Base-by-base conservation (phyloP, 1,284 basidiomycete species). In the Coriolopsis trogii region DNA sequence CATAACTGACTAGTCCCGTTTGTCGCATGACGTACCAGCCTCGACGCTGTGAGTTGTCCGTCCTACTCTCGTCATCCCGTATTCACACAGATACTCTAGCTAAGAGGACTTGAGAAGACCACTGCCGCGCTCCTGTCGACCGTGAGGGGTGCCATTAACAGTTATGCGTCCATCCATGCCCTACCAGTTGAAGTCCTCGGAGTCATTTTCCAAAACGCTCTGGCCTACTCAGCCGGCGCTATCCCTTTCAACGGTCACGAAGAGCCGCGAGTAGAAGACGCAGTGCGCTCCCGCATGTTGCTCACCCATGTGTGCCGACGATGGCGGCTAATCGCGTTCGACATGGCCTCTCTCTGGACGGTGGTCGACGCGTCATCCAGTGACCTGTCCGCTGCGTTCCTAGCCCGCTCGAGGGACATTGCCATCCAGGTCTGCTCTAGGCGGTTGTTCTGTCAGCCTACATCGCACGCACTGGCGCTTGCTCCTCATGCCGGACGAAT, bases 101-200 rank as follows among this genome's bases (percentile, higher is more conserved):
- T 56, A 18, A 43, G n/a, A 49, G 21, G 34, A 49, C 15, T 30
- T 59, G 13, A 55, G 12, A 24, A 29, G n/a, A 56, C 44, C 0
- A 28, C 55, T n/a, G 40, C 57, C 3, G 7, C 30, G 8, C 43
- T 47, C n/a, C 51, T 53, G 12, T 47, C 57, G 8, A 26, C 51
- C 41, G 37, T 56, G 16, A 43, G 51, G 16, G 39, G 47, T 25
- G 36, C 30, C 31, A 45, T 59, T 36, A 59, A 56, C 36, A 24
- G 28, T 29, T 41, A 46, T 34, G 46, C 47, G 6, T 40, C 49
- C 1, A 51, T 59, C n/a, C 46, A 59, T 31, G 21, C 42, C 10
- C 49, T 59, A 18, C 58, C 58, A 5, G 38, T 41, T 4, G 58
- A 59, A 39, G 31, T 59, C 46, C 51, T 59, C 38, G 45, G 38